Conservation (phyloP, 192 early-diverging fungal species). For the Entomortierella beljakovae region DNA sequence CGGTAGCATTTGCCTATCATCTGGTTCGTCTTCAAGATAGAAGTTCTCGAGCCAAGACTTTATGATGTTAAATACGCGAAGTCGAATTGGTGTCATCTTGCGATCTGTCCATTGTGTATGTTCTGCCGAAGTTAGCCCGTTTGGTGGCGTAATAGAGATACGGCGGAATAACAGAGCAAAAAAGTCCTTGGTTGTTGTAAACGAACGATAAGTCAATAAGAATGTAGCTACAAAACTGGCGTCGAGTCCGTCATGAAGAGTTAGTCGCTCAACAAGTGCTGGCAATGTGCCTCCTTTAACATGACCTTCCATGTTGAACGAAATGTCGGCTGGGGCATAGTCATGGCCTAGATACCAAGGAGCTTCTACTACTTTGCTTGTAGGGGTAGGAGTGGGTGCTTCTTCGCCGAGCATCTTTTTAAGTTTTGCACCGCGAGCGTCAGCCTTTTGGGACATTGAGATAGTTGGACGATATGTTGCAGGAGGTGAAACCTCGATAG, state of each 20-base stretch:
- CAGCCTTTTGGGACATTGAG: constrained; percentile 1
- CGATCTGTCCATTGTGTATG: constrained; percentile 80
- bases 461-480: not conserved
- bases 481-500: constrained; percentile 3
- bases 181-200: constrained; percentile 82
- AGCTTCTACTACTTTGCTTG: constrained; percentile 33
- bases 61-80: constrained; percentile 93
- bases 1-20: constrained; percentile 75
- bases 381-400: constrained; percentile 26
- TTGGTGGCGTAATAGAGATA: constrained; percentile 81
- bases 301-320: constrained; percentile 88
- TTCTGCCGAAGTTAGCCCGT: constrained; percentile 70
- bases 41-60: constrained; percentile 96
- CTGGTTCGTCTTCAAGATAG: constrained; percentile 76
- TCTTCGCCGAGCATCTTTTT: constrained; percentile 72
- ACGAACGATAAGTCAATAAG: constrained; percentile 95
- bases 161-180: constrained; percentile 80
- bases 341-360: constrained; percentile 89
- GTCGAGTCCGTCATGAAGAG: constrained; percentile 90
- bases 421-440: constrained; percentile 52
- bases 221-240: constrained; percentile 89
- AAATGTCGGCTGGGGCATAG: constrained; percentile 75
- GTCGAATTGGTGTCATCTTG: constrained; percentile 90
- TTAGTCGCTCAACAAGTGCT: constrained; percentile 90
- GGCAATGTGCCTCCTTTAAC: constrained; percentile 91